Evolutionary conservation across 2,329 filamentous ascomycete genomes (phyloP).

Genomic region (Knufia petricola): DNA sequence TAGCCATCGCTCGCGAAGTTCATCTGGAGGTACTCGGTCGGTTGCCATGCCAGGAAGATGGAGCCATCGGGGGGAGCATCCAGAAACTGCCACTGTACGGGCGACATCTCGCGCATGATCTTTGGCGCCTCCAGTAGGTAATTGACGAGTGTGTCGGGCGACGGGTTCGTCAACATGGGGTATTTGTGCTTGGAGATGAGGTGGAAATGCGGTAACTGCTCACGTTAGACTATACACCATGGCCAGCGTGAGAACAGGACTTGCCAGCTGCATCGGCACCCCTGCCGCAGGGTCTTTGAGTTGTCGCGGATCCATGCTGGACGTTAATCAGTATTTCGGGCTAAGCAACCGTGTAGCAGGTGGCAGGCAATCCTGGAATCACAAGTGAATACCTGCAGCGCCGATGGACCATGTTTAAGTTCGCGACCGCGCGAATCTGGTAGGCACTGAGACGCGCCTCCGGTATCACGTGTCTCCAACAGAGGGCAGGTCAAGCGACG

Average conservation of each 20-base stretch:
- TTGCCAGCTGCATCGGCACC: conserved; percentile 37
- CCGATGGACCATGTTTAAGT: not conserved
- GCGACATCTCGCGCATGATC: conserved; percentile 71
- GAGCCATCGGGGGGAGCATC: conserved; percentile 72
- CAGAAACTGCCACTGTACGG: conserved; percentile 91
- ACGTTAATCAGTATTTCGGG: too few species aligned
- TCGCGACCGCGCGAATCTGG: not conserved
- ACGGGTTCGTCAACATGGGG: conserved; percentile 60
- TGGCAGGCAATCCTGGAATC: too few species aligned
- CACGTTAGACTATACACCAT: too few species aligned
- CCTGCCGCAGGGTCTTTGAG: conserved; percentile 40
- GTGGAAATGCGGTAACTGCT: conserved; percentile 77
- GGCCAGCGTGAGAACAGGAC: too few species aligned
- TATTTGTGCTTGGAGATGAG: conserved; percentile 77
- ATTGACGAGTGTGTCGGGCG: conserved; percentile 67
- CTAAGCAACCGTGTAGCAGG: too few species aligned
- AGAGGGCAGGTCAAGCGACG: too few species aligned
- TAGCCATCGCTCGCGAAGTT: conserved; percentile 87
- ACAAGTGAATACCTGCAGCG: not conserved
- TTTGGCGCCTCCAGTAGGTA: conserved; percentile 77
- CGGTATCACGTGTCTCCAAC: too few species aligned
- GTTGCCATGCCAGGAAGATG: conserved; percentile 82
- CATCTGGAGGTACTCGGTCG: conserved; percentile 57
- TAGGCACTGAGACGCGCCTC: not conserved
- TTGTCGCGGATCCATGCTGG: conserved; percentile 7